Conservation (phyloP, 2,329 filamentous ascomycete species). For the Tolypocladium sp. region DNA sequence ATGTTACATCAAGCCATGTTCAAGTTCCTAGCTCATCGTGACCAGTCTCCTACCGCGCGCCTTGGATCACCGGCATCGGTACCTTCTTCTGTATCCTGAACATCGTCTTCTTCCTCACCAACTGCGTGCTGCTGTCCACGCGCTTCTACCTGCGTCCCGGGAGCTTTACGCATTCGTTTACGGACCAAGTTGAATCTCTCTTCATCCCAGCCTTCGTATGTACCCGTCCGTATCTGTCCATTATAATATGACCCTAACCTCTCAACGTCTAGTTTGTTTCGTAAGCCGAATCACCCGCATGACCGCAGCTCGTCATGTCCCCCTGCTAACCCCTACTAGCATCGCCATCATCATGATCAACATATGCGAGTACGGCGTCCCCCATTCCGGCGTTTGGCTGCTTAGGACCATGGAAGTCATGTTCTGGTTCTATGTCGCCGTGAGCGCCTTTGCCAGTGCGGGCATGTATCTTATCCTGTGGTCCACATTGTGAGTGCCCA, state of each 20-base stretch:
- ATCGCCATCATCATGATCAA: slow-evolving; percentile 72
- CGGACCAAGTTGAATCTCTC: slow-evolving; percentile 68
- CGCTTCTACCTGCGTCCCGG: slow-evolving; percentile 63
- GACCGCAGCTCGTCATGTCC: no score
- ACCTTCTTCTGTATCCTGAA: slow-evolving; percentile 55
- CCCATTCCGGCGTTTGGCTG: slow-evolving; percentile 54
- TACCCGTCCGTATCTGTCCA: no score
- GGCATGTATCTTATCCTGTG: slow-evolving; percentile 68
- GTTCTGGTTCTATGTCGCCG: slow-evolving; percentile 65
- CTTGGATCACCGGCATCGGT: slow-evolving; percentile 50
- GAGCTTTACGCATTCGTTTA: slow-evolving; percentile 61
- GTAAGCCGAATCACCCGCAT: no score
- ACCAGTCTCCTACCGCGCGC: slow-evolving; percentile 17
- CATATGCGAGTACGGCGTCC: slow-evolving; percentile 64
- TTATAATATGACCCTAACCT: no score
- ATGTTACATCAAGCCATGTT: neutral
- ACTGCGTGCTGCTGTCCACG: slow-evolving; percentile 54
- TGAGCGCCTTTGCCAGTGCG: slow-evolving; percentile 59
- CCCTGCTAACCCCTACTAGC: slow-evolving; percentile 11
- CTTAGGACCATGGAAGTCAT: slow-evolving; percentile 49
- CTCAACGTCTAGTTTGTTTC: no score
- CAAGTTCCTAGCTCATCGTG: neutral
- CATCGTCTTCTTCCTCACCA: slow-evolving; percentile 50
- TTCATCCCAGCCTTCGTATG: slow-evolving; percentile 59
- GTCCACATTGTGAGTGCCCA: slow-evolving; percentile 41